Evolutionary conservation across 495 filamentous ascomycete genomes (phyloP).

Genomic region (Annulohypoxylon nitens): DNA sequence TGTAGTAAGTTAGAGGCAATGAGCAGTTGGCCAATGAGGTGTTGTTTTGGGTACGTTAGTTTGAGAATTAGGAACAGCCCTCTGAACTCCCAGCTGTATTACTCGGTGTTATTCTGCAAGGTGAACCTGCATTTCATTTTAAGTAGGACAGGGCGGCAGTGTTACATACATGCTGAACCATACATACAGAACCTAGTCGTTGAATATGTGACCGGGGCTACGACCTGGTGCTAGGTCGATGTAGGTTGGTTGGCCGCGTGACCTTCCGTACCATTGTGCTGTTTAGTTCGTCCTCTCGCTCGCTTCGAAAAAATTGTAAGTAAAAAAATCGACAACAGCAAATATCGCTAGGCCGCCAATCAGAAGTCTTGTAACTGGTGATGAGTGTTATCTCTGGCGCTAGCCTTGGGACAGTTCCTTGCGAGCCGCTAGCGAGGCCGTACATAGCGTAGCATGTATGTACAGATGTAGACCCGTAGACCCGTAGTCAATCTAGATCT

Average conservation of each 20-base stretch:
- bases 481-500: constrained; percentile 46
- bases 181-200: background rate
- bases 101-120: constrained; percentile 43
- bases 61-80: constrained; percentile 7
- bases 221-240: constrained; percentile 23
- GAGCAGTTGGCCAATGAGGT: constrained; percentile 20
- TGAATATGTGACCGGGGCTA: constrained; percentile 29
- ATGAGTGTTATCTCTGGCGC: constrained; percentile 55
- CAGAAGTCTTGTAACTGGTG: constrained; percentile 36
- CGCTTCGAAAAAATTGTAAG: constrained; percentile 48
- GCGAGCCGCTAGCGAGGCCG: constrained; percentile 40
- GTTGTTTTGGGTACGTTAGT: constrained; percentile 17
- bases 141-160: constrained; percentile 33
- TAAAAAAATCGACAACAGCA: constrained; percentile 62
- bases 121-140: constrained; percentile 41
- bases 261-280: constrained; percentile 38
- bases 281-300: constrained; percentile 3
- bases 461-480: constrained; percentile 20
- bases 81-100: constrained; percentile 16
- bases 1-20: constrained; percentile 16
- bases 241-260: constrained; percentile 42
- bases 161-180: constrained; percentile 35
- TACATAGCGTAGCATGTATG: constrained; percentile 3
- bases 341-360: constrained; percentile 55
- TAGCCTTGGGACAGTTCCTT: constrained; percentile 23